Base-by-base conservation (phyloP, 352 stramenopile species). In the Blastocystis sp. region DNA sequence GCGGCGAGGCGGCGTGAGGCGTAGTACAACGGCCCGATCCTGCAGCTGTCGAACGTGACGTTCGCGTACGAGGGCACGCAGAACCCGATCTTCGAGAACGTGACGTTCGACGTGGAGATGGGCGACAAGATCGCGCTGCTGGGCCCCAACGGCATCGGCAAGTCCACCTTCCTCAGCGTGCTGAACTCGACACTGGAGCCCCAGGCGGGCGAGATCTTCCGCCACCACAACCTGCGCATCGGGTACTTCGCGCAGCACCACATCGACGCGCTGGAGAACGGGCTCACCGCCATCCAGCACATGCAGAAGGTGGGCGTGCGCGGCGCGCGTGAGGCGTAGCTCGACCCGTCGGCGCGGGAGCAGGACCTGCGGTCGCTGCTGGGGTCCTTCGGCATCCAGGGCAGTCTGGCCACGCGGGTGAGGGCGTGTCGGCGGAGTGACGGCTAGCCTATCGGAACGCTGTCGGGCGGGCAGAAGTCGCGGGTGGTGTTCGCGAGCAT, bases 111-210 rank as follows among this genome's bases (percentile, higher is more conserved):
- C 71, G 93, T 99, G 61, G 92, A 96, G 19, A 95, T 96, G 76
- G 95, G 97, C 43, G 93, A 97, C 77, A 95, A 97, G 71, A 96
- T 99, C 40, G 96, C 95, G 34, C 94, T 99, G 67, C 92, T 99
- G n/a, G 97, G 97, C 40, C 93, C 94, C 40, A 99, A 99, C 91
- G 96, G 96, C 66, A 95, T 94, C 64, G 96, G 96, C 43, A 99
- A 99, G 90, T 96, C 91, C 66, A 99, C 96, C 41, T 91, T 99
- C 2, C 93, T 99, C 61, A 96, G 97, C 79, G 93, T 99, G 71
- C 91, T 99, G 60, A 92, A 97, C 17, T 95, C 94, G 2, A 92
- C 93, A 56, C 95, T 98, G 89, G 90, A 90, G 17, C 91, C 93
- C 10, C 89, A 93, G 21, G 81, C 65, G 56, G 78, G 78, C 11